Base-by-base conservation (phyloP, 2,329 filamentous ascomycete species). In the Cercospora canescens region DNA sequence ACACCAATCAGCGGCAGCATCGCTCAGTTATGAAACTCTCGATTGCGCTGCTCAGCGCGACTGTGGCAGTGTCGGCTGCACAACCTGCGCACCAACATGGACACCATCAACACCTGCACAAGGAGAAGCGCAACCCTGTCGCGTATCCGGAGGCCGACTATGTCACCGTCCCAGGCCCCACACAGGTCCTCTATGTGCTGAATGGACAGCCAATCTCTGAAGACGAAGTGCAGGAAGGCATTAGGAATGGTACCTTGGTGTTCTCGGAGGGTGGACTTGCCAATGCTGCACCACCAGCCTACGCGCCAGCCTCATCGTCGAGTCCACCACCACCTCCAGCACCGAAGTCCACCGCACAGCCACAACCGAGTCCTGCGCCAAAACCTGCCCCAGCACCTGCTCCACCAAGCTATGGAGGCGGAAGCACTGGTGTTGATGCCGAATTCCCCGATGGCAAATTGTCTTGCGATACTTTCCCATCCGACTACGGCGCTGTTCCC, bases 361-460 rank as follows among this genome's bases (percentile, higher is more conserved):
- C 52, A 56, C 16, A 30, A 37, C 39, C 59, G 34, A 41, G 58
- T 28, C 45, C 65, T 37, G 52, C 64, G 32, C 63, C 67, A 63
- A 39, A 50, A 26, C 45, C 45, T n/a, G 70, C 32, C 55, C 64
- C 61, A 65, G 69, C 68, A 70, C 67, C 69, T 64, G 66, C 63
- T 67, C 14, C 67, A 21, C 16, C 60, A 57, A 54, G 52, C 56
- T 67, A 56, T 56, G 62, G 62, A 37, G 45, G 63, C 64, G 70
- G 65, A 70, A 82, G 78, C 59, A 81, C 75, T 26, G 91, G 91
- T 59, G 71, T 94, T 62, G 82, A 88, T 70, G 80, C 81, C 16
- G 81, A 88, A 7, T 98, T 98, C 84, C 91, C 91, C 12, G 89
- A 90, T 78, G 92, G 92, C 66, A 79, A 88, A 72, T 74, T 96